Evolutionary conservation across 148 eudicot species (phyloP).

Genomic region (Cornus suecica): DNA sequence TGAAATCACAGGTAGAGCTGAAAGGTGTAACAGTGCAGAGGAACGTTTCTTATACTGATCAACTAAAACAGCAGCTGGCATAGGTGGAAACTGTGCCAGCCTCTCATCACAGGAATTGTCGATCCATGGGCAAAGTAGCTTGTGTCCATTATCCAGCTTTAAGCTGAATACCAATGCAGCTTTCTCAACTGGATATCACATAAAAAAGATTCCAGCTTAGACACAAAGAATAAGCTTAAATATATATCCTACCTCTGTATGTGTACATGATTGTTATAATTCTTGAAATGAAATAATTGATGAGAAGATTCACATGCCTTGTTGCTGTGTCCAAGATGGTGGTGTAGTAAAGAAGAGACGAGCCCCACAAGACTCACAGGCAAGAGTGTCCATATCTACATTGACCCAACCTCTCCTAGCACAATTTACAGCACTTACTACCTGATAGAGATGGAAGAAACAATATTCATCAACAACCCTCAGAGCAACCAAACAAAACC

Average conservation of each 20-base stretch:
- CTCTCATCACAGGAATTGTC: constrained; percentile 79
- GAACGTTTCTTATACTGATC: constrained; percentile 66
- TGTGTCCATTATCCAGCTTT: constrained; percentile 88
- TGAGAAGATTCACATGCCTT: constrained; percentile 53
- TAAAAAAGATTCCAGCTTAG: not conserved
- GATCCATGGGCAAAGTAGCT: constrained; percentile 84
- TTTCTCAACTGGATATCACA: constrained; percentile 68
- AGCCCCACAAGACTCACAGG: constrained; percentile 78
- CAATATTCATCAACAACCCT: not conserved
- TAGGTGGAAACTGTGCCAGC: constrained; percentile 72
- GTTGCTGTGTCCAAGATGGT: constrained; percentile 71
- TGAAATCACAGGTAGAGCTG: constrained; percentile 73
- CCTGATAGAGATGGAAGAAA: constrained; percentile 37
- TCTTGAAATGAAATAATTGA: not conserved
- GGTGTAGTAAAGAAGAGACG: constrained; percentile 87
- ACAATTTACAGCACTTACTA: constrained; percentile 78
- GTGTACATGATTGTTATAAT: not conserved
- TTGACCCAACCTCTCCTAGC: constrained; percentile 96
- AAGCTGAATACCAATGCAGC: constrained; percentile 88
- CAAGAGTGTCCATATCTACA: constrained; percentile 57
- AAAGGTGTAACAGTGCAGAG: constrained; percentile 52
- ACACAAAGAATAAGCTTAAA: not conserved
- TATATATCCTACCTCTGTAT: not conserved
- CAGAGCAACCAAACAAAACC: not conserved
- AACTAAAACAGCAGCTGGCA: constrained; percentile 50